These are phyloP conservation scores for Lentinula boryana DNA, from an alignment of 768 basidiomycete species.

Conservation along the genomic window DNA sequence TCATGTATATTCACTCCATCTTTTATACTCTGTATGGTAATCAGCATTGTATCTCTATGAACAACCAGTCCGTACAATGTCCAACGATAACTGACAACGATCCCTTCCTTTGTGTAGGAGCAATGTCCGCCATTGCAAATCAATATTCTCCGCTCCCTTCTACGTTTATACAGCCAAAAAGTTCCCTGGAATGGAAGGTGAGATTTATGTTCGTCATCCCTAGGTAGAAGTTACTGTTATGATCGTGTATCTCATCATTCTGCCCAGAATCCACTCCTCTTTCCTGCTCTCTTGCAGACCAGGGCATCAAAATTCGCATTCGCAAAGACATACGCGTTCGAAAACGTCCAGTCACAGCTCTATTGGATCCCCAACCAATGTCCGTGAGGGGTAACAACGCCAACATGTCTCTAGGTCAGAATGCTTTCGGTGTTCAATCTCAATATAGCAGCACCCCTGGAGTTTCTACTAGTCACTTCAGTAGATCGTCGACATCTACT, in stretches of 20 bases:
- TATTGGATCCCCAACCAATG: conserved; percentile 11
- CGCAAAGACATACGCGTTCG: conserved; percentile 86
- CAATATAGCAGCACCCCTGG: conserved; percentile 15
- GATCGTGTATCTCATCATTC: neutral
- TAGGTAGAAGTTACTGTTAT: no score
- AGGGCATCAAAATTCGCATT: conserved; percentile 93
- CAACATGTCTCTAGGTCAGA: conserved; percentile 7
- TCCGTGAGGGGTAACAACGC: conserved; percentile 8
- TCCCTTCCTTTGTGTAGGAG: conserved; percentile 36
- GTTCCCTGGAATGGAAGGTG: conserved; percentile 94
- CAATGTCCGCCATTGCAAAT: conserved; percentile 86
- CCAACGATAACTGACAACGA: neutral
- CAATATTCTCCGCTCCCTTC: conserved; percentile 83
- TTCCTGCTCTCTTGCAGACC: conserved; percentile 88
- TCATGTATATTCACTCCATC: neutral
- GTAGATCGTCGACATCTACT: neutral
- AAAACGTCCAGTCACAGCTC: conserved; percentile 45
- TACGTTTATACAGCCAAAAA: conserved; percentile 96
- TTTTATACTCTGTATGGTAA: neutral
- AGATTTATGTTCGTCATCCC: conserved; percentile 14
- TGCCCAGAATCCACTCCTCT: conserved; percentile 76
- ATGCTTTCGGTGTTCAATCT: conserved; percentile 14
- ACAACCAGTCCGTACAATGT: no score
- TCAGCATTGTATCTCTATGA: no score
- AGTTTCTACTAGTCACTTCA: conserved; percentile 21